phyloP scores from a whole-genome alignment of 768 basidiomycete species.

The Clathrus columnatus region DNA sequence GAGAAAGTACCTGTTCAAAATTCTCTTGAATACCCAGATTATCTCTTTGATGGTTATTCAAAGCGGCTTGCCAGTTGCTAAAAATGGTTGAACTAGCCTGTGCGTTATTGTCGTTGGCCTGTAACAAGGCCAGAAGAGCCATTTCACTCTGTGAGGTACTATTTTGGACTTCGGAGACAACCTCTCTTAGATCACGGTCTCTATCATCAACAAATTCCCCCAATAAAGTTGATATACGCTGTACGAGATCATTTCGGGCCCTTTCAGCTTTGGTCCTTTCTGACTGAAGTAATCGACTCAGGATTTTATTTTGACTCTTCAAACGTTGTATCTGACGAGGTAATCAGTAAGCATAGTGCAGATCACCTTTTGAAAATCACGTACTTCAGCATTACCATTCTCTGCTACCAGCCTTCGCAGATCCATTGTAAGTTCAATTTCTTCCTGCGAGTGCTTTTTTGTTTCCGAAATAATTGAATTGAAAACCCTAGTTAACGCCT shows the following conservation, averaged over 20 bases:
- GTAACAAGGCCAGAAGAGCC: slow-evolving; percentile 37
- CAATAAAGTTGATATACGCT: slow-evolving; percentile 63
- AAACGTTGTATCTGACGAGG: slow-evolving; percentile 41
- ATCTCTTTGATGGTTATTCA: slow-evolving; percentile 42
- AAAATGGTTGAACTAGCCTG: slow-evolving; percentile 34
- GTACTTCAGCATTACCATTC: slow-evolving; percentile 36
- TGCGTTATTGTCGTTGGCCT: slow-evolving; percentile 40
- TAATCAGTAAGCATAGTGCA: background rate
- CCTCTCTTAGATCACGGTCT: slow-evolving; percentile 54
- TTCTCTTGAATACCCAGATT: slow-evolving; percentile 49
- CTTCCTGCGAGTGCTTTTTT: slow-evolving; percentile 44
- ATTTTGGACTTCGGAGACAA: slow-evolving; percentile 42
- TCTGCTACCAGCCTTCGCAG: slow-evolving; percentile 40
- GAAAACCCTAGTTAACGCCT: slow-evolving; percentile 47
- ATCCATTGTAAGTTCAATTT: slow-evolving; percentile 42
- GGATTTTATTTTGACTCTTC: slow-evolving; percentile 58
- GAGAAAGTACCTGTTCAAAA: slow-evolving; percentile 42
- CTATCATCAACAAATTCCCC: slow-evolving; percentile 61
- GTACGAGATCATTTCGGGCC: slow-evolving; percentile 65
- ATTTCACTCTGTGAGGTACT: slow-evolving; percentile 50
- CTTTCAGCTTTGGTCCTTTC: slow-evolving; percentile 61
- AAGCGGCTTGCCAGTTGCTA: slow-evolving; percentile 28
- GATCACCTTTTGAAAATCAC: background rate
- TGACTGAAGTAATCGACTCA: slow-evolving; percentile 50
- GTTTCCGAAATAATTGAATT: slow-evolving; percentile 53